Percentiles rank a stretch among this genome's conserved stretches.
Evolutionary conservation across 1,284 basidiomycete species (phyloP).

Genomic region (Rhodofomes roseus): DNA sequence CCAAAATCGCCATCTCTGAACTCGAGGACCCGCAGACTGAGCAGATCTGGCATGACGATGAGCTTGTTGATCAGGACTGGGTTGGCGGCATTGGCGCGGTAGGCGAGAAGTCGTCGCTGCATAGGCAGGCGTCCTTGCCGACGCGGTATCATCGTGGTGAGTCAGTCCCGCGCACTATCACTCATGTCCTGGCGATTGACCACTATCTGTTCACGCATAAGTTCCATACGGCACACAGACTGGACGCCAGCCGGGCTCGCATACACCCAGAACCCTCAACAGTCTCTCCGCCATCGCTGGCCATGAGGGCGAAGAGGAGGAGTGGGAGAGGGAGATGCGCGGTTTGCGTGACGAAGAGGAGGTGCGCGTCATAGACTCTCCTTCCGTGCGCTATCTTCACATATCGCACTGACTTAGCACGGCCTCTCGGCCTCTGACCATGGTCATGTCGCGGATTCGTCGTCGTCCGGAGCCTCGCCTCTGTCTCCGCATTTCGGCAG

Average conservation of each 20-base stretch:
- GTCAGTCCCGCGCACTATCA: constrained; percentile 18
- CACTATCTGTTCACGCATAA: neutral
- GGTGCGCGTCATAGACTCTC: constrained; percentile 30
- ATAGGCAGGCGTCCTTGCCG: constrained; percentile 76
- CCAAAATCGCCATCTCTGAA: constrained; percentile 65
- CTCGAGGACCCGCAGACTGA: constrained; percentile 53
- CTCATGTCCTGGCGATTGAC: neutral
- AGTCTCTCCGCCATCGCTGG: constrained; percentile 78
- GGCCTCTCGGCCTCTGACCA: constrained; percentile 33
- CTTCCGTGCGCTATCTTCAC: constrained; percentile 4
- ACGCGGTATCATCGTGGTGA: constrained; percentile 76
- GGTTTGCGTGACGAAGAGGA: constrained; percentile 60
- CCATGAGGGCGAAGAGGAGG: constrained; percentile 80
- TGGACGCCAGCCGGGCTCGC: constrained; percentile 53
- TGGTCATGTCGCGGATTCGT: constrained; percentile 47
- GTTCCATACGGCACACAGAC: constrained; percentile 46
- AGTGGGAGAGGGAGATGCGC: constrained; percentile 70
- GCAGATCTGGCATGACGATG: constrained; percentile 68
- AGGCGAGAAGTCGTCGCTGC: constrained; percentile 72
- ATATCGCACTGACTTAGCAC: constrained; percentile 12
- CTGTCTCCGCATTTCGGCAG: constrained; percentile 56
- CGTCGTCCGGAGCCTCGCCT: constrained; percentile 48
- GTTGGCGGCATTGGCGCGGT: constrained; percentile 74
- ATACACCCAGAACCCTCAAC: constrained; percentile 72
- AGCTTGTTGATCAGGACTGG: constrained; percentile 75